These are phyloP conservation scores for Alternaria postmessia DNA, from an alignment of 2,329 filamentous ascomycete genomes.

Conservation along the genomic window DNA sequence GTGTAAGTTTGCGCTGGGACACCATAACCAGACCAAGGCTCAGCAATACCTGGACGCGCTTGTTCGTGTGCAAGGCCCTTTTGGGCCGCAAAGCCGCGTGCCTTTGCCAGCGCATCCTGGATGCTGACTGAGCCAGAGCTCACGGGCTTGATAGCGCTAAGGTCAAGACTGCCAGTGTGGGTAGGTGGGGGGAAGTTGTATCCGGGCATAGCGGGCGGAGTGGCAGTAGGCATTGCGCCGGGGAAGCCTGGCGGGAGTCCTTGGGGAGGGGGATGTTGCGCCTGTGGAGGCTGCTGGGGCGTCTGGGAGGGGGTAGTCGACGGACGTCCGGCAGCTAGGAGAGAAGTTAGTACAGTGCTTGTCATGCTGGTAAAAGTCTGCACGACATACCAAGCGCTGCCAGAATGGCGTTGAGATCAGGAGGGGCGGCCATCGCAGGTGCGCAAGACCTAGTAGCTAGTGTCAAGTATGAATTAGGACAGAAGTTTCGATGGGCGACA, in stretches of 20 bases:
- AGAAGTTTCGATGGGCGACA: slow-evolving; percentile 1
- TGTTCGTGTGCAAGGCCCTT: slow-evolving; percentile 70
- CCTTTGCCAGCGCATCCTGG: slow-evolving; percentile 83
- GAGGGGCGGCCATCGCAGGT: slow-evolving; percentile 44
- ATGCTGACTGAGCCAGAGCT: slow-evolving; percentile 84
- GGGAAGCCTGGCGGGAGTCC: slow-evolving; percentile 56
- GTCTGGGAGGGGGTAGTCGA: slow-evolving; percentile 58
- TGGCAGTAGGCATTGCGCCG: slow-evolving; percentile 50
- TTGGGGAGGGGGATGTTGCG: slow-evolving; percentile 54
- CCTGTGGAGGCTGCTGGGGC: slow-evolving; percentile 50
- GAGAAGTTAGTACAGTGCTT: slow-evolving; percentile 16
- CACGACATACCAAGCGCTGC: slow-evolving; percentile 47
- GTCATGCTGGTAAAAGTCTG: neutral
- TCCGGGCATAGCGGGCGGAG: slow-evolving; percentile 52
- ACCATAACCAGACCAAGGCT: slow-evolving; percentile 52
- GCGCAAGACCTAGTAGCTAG: slow-evolving; percentile 12
- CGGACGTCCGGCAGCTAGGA: slow-evolving; percentile 56
- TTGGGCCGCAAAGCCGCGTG: slow-evolving; percentile 81
- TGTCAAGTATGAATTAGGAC: slow-evolving; percentile 6
- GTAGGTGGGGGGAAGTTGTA: slow-evolving; percentile 72
- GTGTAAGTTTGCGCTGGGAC: slow-evolving; percentile 43
- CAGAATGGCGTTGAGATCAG: slow-evolving; percentile 51
- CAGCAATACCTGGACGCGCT: slow-evolving; percentile 53
- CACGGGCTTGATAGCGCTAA: slow-evolving; percentile 80
- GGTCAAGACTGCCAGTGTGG: slow-evolving; percentile 77